Evolutionary conservation across 2,329 filamentous ascomycete species (phyloP), one percentile per base, ranked within the genome.

Genomic region (Neophaeococcomyces aloes): DNA sequence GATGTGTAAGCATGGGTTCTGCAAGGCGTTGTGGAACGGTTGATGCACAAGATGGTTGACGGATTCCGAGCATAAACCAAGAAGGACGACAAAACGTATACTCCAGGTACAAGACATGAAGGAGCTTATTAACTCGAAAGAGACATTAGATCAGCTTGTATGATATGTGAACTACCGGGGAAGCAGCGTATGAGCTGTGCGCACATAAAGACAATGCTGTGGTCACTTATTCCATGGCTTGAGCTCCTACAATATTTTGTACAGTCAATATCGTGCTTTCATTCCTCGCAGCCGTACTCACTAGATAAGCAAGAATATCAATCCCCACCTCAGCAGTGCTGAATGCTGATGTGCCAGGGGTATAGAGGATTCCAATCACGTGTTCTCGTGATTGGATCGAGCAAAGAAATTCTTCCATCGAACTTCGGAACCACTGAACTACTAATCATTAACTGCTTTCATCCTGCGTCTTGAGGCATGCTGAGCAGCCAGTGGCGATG

Each of bases 401-500:
- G 19, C 6, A 5, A 4, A 36, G 23, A 36, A 36, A 5, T 36
- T 8, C 4, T 41, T 44, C 29, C 34, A 40, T 19, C 7, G 8
- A 25, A 3, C 4, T 29, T 7, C 41, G 10, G n/a, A n/a, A 11
- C 14, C 29, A 32, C 21, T 37, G 36, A 45, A 38, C 42, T 31
- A 34, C n/a, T 13, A 15, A 32, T 29, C 17, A 15, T 10, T 23
- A 3, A 17, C 23, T 21, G 15, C 30, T 32, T 10, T 14, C n/a
- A n/a, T 31, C 25, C 27, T n/a, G 42, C 30, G 31, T 44, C 45
- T 35, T 47, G 41, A 55, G 58, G 51, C 47, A 70, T 70, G 68
- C 55, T 62, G 40, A 55, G 55, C 45, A 52, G 56, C 25, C 57
- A 60, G 23, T 70, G 67, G 66, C 59, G 67, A 59, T 74, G 69